Evolutionary conservation across 73 alveolate species (phyloP).

Genomic region (Tetrahymena borealis): DNA sequence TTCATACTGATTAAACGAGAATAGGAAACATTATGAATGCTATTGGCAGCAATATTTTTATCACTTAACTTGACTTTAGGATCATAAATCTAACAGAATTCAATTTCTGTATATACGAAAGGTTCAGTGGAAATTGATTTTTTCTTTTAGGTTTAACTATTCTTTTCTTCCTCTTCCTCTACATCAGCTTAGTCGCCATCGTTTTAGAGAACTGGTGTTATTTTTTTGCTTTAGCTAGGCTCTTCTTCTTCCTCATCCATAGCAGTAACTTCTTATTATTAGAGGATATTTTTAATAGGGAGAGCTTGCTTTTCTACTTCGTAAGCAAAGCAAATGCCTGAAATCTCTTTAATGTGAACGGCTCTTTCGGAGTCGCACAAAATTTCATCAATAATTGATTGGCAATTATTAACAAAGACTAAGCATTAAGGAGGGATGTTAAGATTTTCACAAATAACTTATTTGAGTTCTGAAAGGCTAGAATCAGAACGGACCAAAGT

Average conservation of each 20-base stretch:
- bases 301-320: not conserved
- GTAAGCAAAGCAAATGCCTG: not conserved
- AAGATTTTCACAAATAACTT: not conserved
- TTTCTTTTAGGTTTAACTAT: not conserved
- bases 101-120: not conserved
- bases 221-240: not conserved
- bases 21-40: not conserved
- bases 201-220: not conserved
- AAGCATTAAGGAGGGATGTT: not conserved
- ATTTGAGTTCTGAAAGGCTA: not conserved
- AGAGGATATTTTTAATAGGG: not conserved
- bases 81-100: not conserved
- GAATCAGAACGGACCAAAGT: conserved; percentile 4
- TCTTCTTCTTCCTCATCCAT: not conserved
- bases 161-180: not conserved
- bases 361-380: not conserved
- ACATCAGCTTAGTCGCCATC: not conserved
- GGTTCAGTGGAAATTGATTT: not conserved
- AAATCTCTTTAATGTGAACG: not conserved
- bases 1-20: not conserved
- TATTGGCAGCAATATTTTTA: not conserved
- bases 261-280: not conserved
- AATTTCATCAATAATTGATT: not conserved
- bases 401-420: not conserved
- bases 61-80: not conserved